Conservation (phyloP, 768 basidiomycete genomes). For the Crepidotus variabilis region DNA sequence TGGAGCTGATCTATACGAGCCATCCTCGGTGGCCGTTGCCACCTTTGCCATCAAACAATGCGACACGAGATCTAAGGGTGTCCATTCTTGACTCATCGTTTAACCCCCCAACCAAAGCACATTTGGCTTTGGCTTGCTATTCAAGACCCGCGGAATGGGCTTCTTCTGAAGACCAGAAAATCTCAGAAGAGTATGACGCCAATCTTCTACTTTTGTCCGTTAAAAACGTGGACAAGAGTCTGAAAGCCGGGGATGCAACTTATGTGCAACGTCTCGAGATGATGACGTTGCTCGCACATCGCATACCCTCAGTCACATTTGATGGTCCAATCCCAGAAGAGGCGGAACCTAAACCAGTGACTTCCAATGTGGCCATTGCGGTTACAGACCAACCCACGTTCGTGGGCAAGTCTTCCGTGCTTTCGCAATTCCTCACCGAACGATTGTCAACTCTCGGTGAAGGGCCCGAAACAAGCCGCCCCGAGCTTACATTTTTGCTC, state of each 20-base stretch:
- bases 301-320: slow-evolving; percentile 17
- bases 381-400: slow-evolving; percentile 88
- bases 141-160: slow-evolving; percentile 18
- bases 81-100: slow-evolving; percentile 89
- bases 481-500: slow-evolving; percentile 65
- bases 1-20: slow-evolving; percentile 61
- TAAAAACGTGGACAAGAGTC: slow-evolving; percentile 80
- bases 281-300: slow-evolving; percentile 68
- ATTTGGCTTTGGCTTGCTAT: slow-evolving; percentile 69
- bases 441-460: slow-evolving; percentile 24
- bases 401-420: slow-evolving; percentile 67
- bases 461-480: slow-evolving; percentile 11
- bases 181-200: slow-evolving; percentile 53
- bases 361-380: slow-evolving; percentile 65
- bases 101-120: slow-evolving; percentile 88
- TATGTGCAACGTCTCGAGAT: slow-evolving; percentile 80
- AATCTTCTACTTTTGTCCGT: slow-evolving; percentile 79
- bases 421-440: slow-evolving; percentile 48
- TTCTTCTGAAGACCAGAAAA: slow-evolving; percentile 1
- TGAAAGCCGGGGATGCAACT: slow-evolving; percentile 69
- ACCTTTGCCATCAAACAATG: slow-evolving; percentile 1
- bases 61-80: slow-evolving; percentile 37
- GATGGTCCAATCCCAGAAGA: not conserved
- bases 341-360: not conserved
- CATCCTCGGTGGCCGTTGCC: slow-evolving; percentile 66